phyloP scores from a whole-genome alignment of 192 early-diverging fungal species.

The Cetraspora pellucida region DNA sequence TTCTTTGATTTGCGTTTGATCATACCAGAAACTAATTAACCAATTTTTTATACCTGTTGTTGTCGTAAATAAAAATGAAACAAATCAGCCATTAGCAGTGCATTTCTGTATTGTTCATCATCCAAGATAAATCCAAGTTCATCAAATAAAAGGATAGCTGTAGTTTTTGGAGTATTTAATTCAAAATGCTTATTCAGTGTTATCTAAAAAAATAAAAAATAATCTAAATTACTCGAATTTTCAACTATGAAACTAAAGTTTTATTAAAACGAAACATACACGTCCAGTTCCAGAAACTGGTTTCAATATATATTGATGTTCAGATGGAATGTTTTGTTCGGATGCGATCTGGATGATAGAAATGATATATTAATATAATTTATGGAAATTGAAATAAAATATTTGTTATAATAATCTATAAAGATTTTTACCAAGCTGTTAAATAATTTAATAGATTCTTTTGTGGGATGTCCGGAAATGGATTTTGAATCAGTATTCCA shows the following conservation, averaged over 20 bases:
- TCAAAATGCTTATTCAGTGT: slow-evolving; percentile 74
- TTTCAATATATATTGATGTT: slow-evolving; percentile 84
- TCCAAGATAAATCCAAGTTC: slow-evolving; percentile 90
- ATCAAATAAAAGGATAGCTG: slow-evolving; percentile 81
- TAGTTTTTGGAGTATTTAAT: slow-evolving; percentile 55
- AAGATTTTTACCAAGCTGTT: slow-evolving; percentile 43
- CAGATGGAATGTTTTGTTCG: slow-evolving; percentile 56
- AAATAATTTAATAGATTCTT: slow-evolving; percentile 55
- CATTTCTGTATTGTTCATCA: slow-evolving; percentile 85
- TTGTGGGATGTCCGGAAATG: slow-evolving; percentile 51
- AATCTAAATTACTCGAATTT: neutral
- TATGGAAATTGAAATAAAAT: neutral
- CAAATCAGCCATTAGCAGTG: slow-evolving; percentile 74
- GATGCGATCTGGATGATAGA: slow-evolving; percentile 60
- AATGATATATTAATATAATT: neutral
- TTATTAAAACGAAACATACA: slow-evolving; percentile 40
- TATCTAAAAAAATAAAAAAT: slow-evolving; percentile 43
- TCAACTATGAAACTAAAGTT: neutral
- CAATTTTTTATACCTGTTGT: slow-evolving; percentile 55
- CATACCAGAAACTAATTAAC: neutral
- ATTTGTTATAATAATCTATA: neutral
- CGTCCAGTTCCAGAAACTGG: slow-evolving; percentile 90
- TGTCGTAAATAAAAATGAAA: slow-evolving; percentile 82
- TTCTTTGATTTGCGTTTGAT: too few species aligned
- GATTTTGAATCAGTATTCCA: slow-evolving; percentile 82